These are phyloP conservation scores for Colletotrichum acutatum DNA, from an alignment of 2,329 filamentous ascomycete species.

Conservation along the genomic window DNA sequence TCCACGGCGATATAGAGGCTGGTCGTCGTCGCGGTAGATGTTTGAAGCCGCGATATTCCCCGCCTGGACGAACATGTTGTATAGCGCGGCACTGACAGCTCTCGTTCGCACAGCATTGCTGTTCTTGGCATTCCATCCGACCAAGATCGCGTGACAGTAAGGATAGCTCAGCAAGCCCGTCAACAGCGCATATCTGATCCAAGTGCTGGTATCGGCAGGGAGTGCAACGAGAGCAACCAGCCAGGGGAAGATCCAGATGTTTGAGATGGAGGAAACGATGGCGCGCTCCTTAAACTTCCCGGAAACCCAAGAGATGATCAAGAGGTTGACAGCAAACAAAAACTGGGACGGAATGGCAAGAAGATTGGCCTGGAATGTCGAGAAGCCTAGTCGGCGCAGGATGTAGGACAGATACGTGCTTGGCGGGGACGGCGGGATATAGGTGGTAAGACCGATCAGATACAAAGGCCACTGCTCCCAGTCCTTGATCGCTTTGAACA, in stretches of 20 bases:
- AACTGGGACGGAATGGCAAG: slow-evolving; percentile 57
- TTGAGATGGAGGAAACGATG: slow-evolving; percentile 56
- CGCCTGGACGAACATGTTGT: slow-evolving; percentile 59
- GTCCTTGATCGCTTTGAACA: slow-evolving; percentile 65
- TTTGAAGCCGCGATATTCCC: slow-evolving; percentile 56
- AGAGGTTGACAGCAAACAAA: slow-evolving; percentile 57
- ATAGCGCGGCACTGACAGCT: slow-evolving; percentile 58
- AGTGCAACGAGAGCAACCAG: slow-evolving; percentile 56
- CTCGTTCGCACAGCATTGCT: slow-evolving; percentile 60
- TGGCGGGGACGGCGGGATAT: slow-evolving; percentile 55
- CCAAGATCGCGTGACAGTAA: slow-evolving; percentile 60
- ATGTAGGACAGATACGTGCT: slow-evolving; percentile 58
- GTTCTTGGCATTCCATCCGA: slow-evolving; percentile 59
- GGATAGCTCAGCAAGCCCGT: slow-evolving; percentile 57
- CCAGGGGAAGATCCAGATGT: slow-evolving; percentile 63
- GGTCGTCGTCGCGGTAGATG: slow-evolving; percentile 67
- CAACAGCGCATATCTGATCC: slow-evolving; percentile 54
- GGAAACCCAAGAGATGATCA: slow-evolving; percentile 58
- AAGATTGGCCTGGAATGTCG: slow-evolving; percentile 57
- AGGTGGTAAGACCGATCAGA: slow-evolving; percentile 60
- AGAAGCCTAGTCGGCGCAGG: slow-evolving; percentile 54
- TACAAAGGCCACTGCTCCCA: slow-evolving; percentile 72
- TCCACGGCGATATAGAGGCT: slow-evolving; percentile 61
- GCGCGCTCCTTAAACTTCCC: slow-evolving; percentile 56
- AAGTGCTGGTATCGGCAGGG: slow-evolving; percentile 48